These are phyloP conservation scores for Tulasnella sp. DNA, from an alignment of 768 basidiomycete species.

Conservation along the genomic window DNA sequence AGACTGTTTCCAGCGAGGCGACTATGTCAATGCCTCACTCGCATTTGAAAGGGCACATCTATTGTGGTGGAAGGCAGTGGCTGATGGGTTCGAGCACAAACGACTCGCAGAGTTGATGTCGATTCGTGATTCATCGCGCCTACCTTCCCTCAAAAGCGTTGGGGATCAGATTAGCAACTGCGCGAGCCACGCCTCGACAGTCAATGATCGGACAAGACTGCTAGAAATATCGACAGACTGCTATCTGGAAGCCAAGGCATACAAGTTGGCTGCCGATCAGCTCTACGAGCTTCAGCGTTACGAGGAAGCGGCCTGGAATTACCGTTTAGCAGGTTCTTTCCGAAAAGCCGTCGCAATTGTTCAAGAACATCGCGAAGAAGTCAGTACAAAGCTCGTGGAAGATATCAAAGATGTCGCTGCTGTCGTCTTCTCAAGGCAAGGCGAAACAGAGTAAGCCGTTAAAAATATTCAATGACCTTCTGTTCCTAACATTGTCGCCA, in stretches of 20 bases:
- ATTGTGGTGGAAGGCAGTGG: background rate
- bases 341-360: slow-evolving; percentile 8
- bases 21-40: background rate
- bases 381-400: slow-evolving; percentile 31
- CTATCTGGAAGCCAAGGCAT: slow-evolving; percentile 1
- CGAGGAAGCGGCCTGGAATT: background rate
- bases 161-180: no score
- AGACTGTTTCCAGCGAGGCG: background rate
- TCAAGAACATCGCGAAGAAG: slow-evolving; percentile 22
- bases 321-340: slow-evolving; percentile 13
- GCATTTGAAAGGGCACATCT: background rate
- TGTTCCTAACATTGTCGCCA: background rate
- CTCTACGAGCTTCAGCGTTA: background rate
- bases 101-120: slow-evolving; percentile 2
- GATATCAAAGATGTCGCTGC: slow-evolving; percentile 40
- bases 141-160: no score
- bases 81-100: background rate
- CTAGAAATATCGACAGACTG: no score
- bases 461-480: background rate
- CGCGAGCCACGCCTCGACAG: no score
- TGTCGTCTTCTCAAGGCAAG: slow-evolving; percentile 23
- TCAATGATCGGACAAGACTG: no score
- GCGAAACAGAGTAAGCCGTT: background rate
- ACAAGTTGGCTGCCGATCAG: background rate
- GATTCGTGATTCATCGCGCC: background rate